Conservation (phyloP, 306 rosid genomes). For the Ceratonia siliqua region DNA sequence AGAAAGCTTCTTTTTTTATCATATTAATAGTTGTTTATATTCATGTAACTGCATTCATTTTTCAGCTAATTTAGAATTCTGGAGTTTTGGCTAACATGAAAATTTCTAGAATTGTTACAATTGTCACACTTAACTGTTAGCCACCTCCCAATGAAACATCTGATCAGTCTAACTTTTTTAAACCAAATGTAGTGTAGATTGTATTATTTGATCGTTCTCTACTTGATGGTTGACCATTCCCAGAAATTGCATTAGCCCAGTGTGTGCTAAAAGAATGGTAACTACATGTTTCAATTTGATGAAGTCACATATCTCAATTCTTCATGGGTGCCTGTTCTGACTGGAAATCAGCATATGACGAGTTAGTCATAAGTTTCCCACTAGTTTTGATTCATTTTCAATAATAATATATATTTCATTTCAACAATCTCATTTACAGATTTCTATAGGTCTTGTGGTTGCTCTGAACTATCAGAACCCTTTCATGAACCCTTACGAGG, state of each 20-base stretch:
- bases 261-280: neutral
- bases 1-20: neutral
- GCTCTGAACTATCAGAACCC: conserved; percentile 90
- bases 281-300: conserved; percentile 15
- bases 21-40: neutral
- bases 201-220: conserved; percentile 2
- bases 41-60: neutral
- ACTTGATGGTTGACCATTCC: conserved; percentile 9
- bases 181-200: conserved; percentile 5
- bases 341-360: conserved; percentile 19
- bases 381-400: conserved; percentile 9
- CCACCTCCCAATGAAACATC: neutral
- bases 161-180: neutral
- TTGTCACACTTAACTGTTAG: neutral
- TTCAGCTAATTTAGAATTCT: neutral
- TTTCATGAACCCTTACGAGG: conserved; percentile 84
- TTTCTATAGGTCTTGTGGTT: conserved; percentile 85
- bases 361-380: neutral
- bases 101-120: neutral
- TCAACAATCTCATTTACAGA: conserved; percentile 51
- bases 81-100: neutral
- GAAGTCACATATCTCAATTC: conserved; percentile 19
- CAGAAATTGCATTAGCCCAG: neutral
- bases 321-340: conserved; percentile 6
- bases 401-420: conserved; percentile 14